phyloP scores from a whole-genome alignment of 148 eudicot species.

The Fagopyrum homotropicum region DNA sequence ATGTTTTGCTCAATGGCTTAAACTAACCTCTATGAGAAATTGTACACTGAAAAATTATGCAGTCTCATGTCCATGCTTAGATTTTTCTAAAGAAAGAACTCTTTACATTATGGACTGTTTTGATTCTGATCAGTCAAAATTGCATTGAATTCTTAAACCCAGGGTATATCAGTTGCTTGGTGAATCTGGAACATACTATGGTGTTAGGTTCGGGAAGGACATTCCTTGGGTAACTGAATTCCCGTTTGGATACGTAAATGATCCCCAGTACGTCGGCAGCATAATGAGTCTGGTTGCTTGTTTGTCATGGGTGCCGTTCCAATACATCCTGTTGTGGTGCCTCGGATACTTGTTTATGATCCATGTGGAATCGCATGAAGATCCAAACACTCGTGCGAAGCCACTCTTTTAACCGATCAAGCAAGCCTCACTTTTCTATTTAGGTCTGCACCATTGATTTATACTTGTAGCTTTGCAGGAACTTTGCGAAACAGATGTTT shows the following conservation, averaged over 20 bases:
- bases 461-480: not conserved
- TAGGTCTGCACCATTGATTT: not conserved
- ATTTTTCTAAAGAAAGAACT: not conserved
- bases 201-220: conserved; percentile 83
- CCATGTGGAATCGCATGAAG: conserved; percentile 65
- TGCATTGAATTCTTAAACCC: conserved; percentile 10
- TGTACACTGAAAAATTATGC: not conserved
- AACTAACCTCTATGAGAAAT: not conserved
- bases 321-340: conserved; percentile 72
- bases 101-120: not conserved
- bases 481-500: not conserved
- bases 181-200: conserved; percentile 91
- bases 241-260: conserved; percentile 85
- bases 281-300: conserved; percentile 89
- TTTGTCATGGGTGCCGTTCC: conserved; percentile 76
- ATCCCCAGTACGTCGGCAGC: conserved; percentile 95
- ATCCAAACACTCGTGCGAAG: conserved; percentile 78
- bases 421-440: not conserved
- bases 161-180: conserved; percentile 97
- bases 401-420: conserved; percentile 36
- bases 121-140: not conserved
- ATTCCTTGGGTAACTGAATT: conserved; percentile 92
- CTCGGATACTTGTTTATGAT: conserved; percentile 86
- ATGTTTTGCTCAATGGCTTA: not conserved
- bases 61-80: not conserved